Percentiles rank a stretch among this genome's conserved stretches.
phyloP scores from a whole-genome alignment of 1,139 yeast species.

The Saccharomyces hybrid region DNA sequence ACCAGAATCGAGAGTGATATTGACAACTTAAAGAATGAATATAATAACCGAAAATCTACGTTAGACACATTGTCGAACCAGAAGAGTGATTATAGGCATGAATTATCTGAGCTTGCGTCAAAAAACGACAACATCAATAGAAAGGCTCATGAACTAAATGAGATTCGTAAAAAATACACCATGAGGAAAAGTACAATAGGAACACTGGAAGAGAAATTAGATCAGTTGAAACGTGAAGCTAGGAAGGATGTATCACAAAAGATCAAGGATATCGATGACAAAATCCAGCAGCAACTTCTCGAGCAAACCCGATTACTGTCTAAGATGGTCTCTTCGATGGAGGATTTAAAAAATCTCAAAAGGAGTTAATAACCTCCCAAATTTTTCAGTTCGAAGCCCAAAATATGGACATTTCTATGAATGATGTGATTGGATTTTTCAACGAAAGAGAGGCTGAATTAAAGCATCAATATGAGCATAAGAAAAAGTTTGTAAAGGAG shows the following conservation, averaged over 20 bases:
- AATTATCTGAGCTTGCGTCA: slow-evolving; percentile 13
- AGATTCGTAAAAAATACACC: slow-evolving; percentile 15
- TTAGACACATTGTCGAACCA: slow-evolving; percentile 22
- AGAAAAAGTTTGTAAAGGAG: slow-evolving; percentile 39
- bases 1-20: slow-evolving; percentile 20
- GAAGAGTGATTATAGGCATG: slow-evolving; percentile 16
- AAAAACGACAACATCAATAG: slow-evolving; percentile 14
- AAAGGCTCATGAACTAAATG: slow-evolving; percentile 16
- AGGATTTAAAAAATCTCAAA: slow-evolving; percentile 14
- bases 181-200: slow-evolving; percentile 19
- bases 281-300: slow-evolving; percentile 15
- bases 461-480: slow-evolving; percentile 35
- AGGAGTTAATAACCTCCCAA: slow-evolving; percentile 10
- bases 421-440: slow-evolving; percentile 19
- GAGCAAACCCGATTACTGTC: slow-evolving; percentile 15
- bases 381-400: slow-evolving; percentile 17
- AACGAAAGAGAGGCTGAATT: slow-evolving; percentile 30
- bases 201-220: slow-evolving; percentile 28
- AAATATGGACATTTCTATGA: slow-evolving; percentile 21
- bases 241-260: slow-evolving; percentile 25
- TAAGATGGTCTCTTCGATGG: slow-evolving; percentile 10
- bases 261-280: slow-evolving; percentile 27
- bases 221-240: slow-evolving; percentile 17
- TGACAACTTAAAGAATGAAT: slow-evolving; percentile 10
- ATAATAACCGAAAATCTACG: slow-evolving; percentile 17